Evolutionary conservation across 2,329 filamentous ascomycete species (phyloP).

Genomic region (Aspergillus sp.): DNA sequence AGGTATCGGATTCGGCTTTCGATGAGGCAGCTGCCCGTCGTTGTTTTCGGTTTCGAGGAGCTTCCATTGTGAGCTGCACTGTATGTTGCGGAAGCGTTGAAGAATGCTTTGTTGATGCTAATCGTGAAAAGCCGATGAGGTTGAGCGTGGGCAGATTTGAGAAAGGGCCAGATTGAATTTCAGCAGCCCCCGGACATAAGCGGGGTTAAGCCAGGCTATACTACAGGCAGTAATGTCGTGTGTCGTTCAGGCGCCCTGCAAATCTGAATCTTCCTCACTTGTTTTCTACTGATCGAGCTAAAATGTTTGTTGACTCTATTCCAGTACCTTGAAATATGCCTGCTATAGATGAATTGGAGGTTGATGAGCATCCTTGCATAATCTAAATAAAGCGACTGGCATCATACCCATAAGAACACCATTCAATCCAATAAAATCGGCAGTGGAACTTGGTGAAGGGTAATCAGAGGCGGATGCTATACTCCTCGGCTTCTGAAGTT

Average conservation of each 20-base stretch:
- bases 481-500: not conserved
- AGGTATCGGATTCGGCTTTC: constrained; percentile 22
- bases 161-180: constrained; percentile 4
- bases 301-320: not conserved
- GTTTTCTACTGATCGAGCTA: not conserved
- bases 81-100: not conserved
- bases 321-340: not conserved
- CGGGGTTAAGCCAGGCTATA: constrained; percentile 20
- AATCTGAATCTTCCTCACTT: not conserved
- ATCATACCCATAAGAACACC: not conserved
- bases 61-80: constrained; percentile 27
- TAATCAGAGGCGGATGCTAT: not conserved
- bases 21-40: constrained; percentile 39
- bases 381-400: not conserved
- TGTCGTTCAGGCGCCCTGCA: not conserved
- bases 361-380: not conserved
- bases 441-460: not conserved
- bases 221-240: not conserved
- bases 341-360: not conserved
- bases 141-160: not conserved
- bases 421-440: not conserved
- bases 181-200: constrained; percentile 22
- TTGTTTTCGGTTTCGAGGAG: constrained; percentile 45
- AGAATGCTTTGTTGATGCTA: not conserved
- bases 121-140: not conserved